Percentiles rank a stretch among this genome's conserved stretches.
Conservation (phyloP, 345 rosid genomes). For the Aquilaria sinensis region DNA sequence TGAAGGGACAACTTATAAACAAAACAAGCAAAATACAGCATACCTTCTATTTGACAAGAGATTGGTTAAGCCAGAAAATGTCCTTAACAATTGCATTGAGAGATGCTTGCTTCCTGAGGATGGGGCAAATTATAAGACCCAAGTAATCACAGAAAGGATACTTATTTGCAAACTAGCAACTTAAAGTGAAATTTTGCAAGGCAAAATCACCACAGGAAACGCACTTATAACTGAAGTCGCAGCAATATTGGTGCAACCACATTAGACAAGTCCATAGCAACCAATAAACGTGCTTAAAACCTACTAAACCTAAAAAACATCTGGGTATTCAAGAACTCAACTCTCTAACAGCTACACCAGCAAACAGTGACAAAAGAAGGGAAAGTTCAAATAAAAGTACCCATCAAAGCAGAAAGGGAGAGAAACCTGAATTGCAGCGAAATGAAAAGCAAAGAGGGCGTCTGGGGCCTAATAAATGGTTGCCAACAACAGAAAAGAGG, state of each 20-base stretch:
- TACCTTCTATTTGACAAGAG: slow-evolving; percentile 78
- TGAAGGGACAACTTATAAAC: too few species aligned
- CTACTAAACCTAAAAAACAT: background rate
- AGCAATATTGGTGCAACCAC: too few species aligned
- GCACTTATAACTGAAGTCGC: too few species aligned
- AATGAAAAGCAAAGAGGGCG: slow-evolving; percentile 47
- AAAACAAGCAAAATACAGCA: background rate
- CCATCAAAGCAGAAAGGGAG: background rate
- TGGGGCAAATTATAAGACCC: background rate
- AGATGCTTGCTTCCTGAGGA: slow-evolving; percentile 48
- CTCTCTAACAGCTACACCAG: background rate
- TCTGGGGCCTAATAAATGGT: slow-evolving; percentile 33
- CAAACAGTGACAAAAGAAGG: background rate
- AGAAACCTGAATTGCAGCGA: slow-evolving; percentile 40
- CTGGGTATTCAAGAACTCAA: slow-evolving; percentile 2
- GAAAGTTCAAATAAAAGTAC: background rate
- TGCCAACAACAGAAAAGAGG: slow-evolving; percentile 55
- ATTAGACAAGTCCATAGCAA: too few species aligned
- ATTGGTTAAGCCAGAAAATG: slow-evolving; percentile 55
- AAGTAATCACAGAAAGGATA: background rate
- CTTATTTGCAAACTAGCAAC: too few species aligned
- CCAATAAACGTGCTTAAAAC: too few species aligned
- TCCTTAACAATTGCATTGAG: slow-evolving; percentile 60
- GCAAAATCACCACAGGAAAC: too few species aligned
- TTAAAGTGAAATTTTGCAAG: too few species aligned